Evolutionary conservation across 2,329 filamentous ascomycete species (phyloP), one percentile per base, ranked within the genome.

Genomic region (Colletotrichum australisinense): DNA sequence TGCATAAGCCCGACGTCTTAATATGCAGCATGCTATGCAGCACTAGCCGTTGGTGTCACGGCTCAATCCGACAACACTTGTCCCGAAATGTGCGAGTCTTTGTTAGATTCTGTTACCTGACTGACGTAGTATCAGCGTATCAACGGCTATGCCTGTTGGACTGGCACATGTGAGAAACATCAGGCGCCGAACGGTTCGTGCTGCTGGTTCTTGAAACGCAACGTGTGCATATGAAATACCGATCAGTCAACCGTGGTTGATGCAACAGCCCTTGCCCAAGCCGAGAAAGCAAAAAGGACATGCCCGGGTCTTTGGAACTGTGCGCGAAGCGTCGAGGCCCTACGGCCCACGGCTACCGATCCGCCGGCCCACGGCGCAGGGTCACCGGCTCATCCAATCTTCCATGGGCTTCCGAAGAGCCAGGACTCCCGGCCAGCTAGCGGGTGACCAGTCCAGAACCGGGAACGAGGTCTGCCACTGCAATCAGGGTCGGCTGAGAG

Each of bases 341-440:
- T 42, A 60, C 35, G 19, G 70, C 49, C 12, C 67, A 58, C 67
- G 70, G 70, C 30, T 56, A 35, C 32, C 60, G 70, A 73, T 73
- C 67, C 70, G 66, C 62, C 24, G 64, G 58, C 60, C 74, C 67
- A 64, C 46, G 14, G 14, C 46, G 57, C 63, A 72, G 67, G 74
- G 74, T 65, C 58, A 56, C 72, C 49, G 42, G 74, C 60, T 62
- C 67, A 38, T 64, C 67, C 64, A 75, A 72, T 75, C 67, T 75
- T 74, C 71, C 56, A 74, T 22, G 64, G 60, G 60, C 53, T 46
- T 68, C 52, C 60, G 28, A 57, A 26, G 28, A 65, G 69, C 65
- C 64, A 69, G 69, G 64, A 67, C 64, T 67, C 67, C 60, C 49
- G 52, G 67, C 55, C 46, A 38, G 58, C 52, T 56, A 28, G 49